phyloP scores from a whole-genome alignment of 257 asterid species.

The Rehmannia glutinosa region DNA sequence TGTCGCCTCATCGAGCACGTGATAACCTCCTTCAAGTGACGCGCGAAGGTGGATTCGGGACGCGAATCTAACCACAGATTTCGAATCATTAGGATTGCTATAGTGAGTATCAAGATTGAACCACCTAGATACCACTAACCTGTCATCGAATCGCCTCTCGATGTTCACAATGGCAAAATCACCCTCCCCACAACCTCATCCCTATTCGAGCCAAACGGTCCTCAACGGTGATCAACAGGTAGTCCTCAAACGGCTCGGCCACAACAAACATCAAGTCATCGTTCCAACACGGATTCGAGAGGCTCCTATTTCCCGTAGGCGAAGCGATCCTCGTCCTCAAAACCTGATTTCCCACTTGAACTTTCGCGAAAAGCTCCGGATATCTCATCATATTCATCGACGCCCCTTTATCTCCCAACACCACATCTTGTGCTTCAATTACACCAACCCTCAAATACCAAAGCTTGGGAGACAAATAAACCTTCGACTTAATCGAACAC shows the following conservation, averaged over 20 bases:
- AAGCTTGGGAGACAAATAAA: constrained; percentile 76
- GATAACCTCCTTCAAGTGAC: constrained; percentile 84
- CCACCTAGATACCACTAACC: constrained; percentile 64
- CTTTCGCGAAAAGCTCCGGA: constrained; percentile 73
- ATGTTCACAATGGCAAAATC: constrained; percentile 45
- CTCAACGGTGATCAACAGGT: constrained; percentile 53
- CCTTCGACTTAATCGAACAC: constrained; percentile 75
- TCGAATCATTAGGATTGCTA: constrained; percentile 39
- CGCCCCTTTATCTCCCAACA: constrained; percentile 52
- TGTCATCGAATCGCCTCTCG: constrained; percentile 70
- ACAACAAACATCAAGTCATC: constrained; percentile 84
- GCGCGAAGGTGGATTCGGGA: constrained; percentile 77
- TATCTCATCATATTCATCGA: constrained; percentile 55
- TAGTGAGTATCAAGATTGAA: constrained; percentile 58
- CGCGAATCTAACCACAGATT: constrained; percentile 53
- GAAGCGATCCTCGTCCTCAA: constrained; percentile 60
- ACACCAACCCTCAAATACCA: constrained; percentile 81
- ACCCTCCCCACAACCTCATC: constrained; percentile 69
- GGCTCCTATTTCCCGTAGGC: constrained; percentile 40
- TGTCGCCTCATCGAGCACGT: constrained; percentile 85
- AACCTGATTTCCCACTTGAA: constrained; percentile 81
- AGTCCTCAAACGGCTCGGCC: constrained; percentile 84
- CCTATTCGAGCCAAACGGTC: constrained; percentile 56
- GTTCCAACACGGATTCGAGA: constrained; percentile 69
- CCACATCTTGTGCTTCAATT: constrained; percentile 75